These are phyloP conservation scores for Stephanocyclus meneghinianus DNA, from an alignment of 352 stramenopile genomes.

Conservation along the genomic window DNA sequence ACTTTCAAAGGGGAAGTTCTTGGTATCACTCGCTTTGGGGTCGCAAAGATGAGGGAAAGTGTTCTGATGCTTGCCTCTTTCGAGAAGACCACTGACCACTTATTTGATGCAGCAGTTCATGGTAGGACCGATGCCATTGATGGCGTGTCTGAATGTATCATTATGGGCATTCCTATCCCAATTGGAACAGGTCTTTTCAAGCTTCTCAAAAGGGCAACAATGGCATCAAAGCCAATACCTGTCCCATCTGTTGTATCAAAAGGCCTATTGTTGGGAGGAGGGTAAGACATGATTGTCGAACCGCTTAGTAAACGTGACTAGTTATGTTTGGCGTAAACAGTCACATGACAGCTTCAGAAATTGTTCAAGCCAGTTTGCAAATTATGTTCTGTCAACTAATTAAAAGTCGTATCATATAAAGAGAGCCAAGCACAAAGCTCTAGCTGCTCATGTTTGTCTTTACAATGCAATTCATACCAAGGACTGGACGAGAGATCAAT, in stretches of 20 bases:
- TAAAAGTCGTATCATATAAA: too few relatives aligned
- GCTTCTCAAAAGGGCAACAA: slow-evolving; percentile 84
- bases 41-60: slow-evolving; percentile 99
- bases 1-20: slow-evolving; percentile 95
- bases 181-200: slow-evolving; percentile 98
- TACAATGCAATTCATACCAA: too few relatives aligned
- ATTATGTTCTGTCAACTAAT: too few relatives aligned
- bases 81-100: slow-evolving; percentile 99
- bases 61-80: slow-evolving; percentile 98
- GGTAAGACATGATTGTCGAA: not conserved
- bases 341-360: too few relatives aligned
- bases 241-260: slow-evolving; percentile 41
- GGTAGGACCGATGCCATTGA: slow-evolving; percentile 96
- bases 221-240: slow-evolving; percentile 25
- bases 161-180: slow-evolving; percentile 99
- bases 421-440: too few relatives aligned
- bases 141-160: slow-evolving; percentile 99
- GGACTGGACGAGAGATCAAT: too few relatives aligned
- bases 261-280: slow-evolving; percentile 33
- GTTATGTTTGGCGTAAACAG: too few relatives aligned
- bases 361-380: too few relatives aligned
- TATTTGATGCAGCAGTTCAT: slow-evolving; percentile 99
- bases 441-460: too few relatives aligned
- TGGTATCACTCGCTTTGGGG: slow-evolving; percentile 94
- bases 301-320: too few relatives aligned